Conservation (phyloP, 106 monocot genomes). For the Alisma plantagoaquatica region DNA sequence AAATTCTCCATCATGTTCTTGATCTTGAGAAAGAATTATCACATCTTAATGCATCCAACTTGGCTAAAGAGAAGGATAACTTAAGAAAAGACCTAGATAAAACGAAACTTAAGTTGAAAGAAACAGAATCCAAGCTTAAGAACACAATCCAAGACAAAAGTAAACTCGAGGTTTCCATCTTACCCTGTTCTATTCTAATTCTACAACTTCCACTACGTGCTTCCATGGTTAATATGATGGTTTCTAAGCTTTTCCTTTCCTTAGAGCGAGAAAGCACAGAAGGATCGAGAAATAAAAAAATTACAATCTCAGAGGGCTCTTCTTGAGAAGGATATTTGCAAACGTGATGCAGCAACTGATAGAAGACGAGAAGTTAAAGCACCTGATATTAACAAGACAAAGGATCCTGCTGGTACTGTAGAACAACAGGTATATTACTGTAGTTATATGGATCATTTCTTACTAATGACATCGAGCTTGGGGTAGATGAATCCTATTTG, state of each 20-base stretch:
- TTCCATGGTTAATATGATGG: background rate
- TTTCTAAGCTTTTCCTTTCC: conserved; percentile 6
- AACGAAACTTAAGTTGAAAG: conserved; percentile 69
- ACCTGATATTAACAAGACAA: conserved; percentile 35
- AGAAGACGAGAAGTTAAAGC: conserved; percentile 43
- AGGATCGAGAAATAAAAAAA: conserved; percentile 56
- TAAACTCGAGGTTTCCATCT: conserved; percentile 74
- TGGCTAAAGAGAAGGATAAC: conserved; percentile 65
- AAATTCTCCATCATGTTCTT: conserved; percentile 37
- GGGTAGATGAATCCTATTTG: too few relatives aligned
- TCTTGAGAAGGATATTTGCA: conserved; percentile 69
- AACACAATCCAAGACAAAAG: conserved; percentile 76
- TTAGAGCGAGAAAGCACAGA: conserved; percentile 78
- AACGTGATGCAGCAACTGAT: conserved; percentile 42
- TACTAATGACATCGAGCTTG: too few relatives aligned
- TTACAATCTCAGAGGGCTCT: conserved; percentile 53
- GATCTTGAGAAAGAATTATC: conserved; percentile 63
- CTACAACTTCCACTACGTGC: background rate
- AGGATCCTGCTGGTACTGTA: conserved; percentile 10
- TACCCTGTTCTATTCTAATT: background rate
- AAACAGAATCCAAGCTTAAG: conserved; percentile 78
- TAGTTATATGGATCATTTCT: too few relatives aligned
- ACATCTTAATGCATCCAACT: conserved; percentile 44
- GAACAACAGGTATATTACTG: conserved; percentile 40
- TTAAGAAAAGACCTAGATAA: conserved; percentile 82